Conservation (phyloP, 2,329 filamentous ascomycete species). For the Hymenoscyphus infarciens region DNA sequence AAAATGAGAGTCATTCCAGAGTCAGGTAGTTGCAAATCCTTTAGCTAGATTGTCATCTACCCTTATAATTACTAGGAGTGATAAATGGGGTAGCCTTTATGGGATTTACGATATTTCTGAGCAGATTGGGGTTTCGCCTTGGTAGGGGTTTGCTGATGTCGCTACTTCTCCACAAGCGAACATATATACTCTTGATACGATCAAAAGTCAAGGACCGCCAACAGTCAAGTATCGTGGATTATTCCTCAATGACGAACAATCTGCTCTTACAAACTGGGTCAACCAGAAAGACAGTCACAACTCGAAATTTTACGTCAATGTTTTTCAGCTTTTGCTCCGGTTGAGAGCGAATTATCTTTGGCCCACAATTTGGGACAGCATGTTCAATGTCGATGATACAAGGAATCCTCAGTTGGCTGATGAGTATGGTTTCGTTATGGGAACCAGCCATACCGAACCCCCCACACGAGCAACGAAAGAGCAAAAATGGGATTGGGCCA, state of each 20-base stretch:
- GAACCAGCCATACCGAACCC: conserved; percentile 69
- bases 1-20: conserved; percentile 66
- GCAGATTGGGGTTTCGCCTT: conserved; percentile 67
- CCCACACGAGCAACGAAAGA: conserved; percentile 59
- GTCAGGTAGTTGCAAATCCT: conserved; percentile 53
- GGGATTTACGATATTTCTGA: conserved; percentile 69
- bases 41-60: conserved; percentile 52
- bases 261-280: conserved; percentile 60
- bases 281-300: conserved; percentile 41
- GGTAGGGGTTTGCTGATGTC: conserved; percentile 55
- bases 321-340: conserved; percentile 67
- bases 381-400: conserved; percentile 67
- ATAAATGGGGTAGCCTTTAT: conserved; percentile 62
- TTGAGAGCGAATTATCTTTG: conserved; percentile 72
- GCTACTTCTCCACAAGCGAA: conserved; percentile 41
- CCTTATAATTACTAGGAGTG: conserved; percentile 63
- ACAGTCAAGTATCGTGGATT: conserved; percentile 54
- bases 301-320: conserved; percentile 54
- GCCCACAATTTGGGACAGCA: conserved; percentile 66
- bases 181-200: conserved; percentile 44
- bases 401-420: conserved; percentile 64
- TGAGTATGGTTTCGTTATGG: conserved; percentile 67
- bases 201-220: conserved; percentile 46
- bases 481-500: conserved; percentile 62
- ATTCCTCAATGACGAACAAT: conserved; percentile 56